Conservation (phyloP, 2,329 filamentous ascomycete species). For the Plenodomus lindquistii region DNA sequence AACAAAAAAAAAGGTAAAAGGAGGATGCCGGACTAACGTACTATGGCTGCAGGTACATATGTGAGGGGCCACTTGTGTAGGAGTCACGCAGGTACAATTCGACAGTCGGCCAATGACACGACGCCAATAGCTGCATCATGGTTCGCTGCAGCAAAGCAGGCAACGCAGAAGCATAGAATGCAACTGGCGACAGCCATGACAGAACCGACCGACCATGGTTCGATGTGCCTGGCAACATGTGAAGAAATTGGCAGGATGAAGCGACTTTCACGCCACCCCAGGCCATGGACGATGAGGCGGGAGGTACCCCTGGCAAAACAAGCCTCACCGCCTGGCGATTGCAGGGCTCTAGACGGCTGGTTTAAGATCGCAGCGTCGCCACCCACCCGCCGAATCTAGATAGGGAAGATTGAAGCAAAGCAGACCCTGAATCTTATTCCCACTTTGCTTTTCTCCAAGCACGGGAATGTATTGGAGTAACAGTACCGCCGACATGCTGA, state of each 20-base stretch:
- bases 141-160: too few relatives aligned
- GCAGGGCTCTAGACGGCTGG: conserved; percentile 7
- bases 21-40: too few relatives aligned
- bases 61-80: too few relatives aligned
- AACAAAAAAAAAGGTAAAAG: neutral
- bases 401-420: too few relatives aligned
- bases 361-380: conserved; percentile 34
- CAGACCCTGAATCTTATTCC: conserved; percentile 9
- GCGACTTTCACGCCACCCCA: conserved; percentile 38
- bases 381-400: conserved; percentile 7
- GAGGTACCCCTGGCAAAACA: conserved; percentile 29
- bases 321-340: conserved; percentile 21
- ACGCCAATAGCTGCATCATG: too few relatives aligned
- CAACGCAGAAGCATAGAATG: too few relatives aligned
- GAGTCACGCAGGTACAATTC: neutral
- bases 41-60: too few relatives aligned
- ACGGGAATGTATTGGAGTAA: too few relatives aligned
- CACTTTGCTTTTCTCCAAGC: too few relatives aligned
- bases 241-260: conserved; percentile 14
- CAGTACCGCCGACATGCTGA: conserved; percentile 26
- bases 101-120: neutral
- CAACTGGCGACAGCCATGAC: neutral
- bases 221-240: conserved; percentile 13
- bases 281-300: neutral
- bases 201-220: conserved; percentile 9